phyloP scores from a whole-genome alignment of 345 rosid species.

The Erodium maritimum region DNA sequence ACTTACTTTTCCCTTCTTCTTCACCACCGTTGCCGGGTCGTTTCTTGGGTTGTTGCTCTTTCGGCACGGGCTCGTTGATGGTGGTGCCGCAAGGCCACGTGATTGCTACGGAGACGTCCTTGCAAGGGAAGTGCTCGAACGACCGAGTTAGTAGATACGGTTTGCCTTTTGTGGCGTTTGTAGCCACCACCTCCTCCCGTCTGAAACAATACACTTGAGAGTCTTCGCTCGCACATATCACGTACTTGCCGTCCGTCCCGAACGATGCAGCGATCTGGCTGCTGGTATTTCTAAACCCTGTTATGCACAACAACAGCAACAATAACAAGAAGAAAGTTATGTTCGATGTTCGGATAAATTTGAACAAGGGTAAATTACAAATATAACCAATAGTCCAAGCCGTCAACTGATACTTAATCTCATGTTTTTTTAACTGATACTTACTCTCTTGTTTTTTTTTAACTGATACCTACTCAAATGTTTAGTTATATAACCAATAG shows the following conservation, averaged over 20 bases:
- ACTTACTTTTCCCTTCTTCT: conserved; percentile 40
- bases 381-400: too few species aligned
- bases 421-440: too few species aligned
- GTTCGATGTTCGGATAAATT: too few species aligned
- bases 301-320: too few species aligned
- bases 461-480: too few species aligned
- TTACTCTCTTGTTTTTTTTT: too few species aligned
- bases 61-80: conserved; percentile 43
- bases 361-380: too few species aligned
- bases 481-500: too few species aligned
- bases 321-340: too few species aligned
- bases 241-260: conserved; percentile 52
- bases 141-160: conserved; percentile 28
- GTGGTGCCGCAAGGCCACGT: conserved; percentile 66
- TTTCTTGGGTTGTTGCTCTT: conserved; percentile 27
- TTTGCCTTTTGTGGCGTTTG: conserved; percentile 26
- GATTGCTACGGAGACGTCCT: conserved; percentile 77
- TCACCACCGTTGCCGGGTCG: too few species aligned
- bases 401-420: too few species aligned
- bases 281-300: conserved; percentile 72
- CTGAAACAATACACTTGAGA: conserved; percentile 78
- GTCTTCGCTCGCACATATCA: conserved; percentile 77
- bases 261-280: conserved; percentile 88
- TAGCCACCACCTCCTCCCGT: conserved; percentile 26
- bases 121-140: conserved; percentile 60